Base-by-base conservation (phyloP, 768 basidiomycete species). In the Macrolepiota fuliginosa region DNA sequence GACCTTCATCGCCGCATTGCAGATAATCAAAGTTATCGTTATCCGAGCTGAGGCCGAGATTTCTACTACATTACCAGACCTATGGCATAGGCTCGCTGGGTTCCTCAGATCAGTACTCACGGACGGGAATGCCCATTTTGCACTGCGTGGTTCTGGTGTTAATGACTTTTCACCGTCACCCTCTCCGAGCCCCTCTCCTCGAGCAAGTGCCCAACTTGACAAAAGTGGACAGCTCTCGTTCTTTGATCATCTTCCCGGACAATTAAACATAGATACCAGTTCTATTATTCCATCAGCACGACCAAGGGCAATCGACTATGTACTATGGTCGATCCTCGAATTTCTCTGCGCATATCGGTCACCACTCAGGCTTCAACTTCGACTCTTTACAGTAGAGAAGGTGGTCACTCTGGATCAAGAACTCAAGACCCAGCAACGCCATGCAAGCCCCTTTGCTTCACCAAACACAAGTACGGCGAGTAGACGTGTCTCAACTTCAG, bases 271-370 rank as follows among this genome's bases (percentile, higher is more conserved):
- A 2, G 62, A 65, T 22, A 61, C 61, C 62, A 55, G 58, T 68
- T 46, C 68, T n/a, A 46, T 57, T 3, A 60, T 40, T 3, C 42
- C 61, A 15, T 64, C 71, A 53, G 65, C 67, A 29, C 74, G 72
- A 45, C 89, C 89, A 2, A 79, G 88, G 29, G 74, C 88, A 25
- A 74, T 90, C 4, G 91, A 92, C 69, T 92, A 90, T 65, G 73
- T 83, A 9, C 75, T 88, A 1, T 91, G 90, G 90, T 91, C 90
- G 2, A 70, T 86, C 29, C 72, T 91, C 27, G 88, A 91, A 66
- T 78, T 89, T 57, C 70, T 89, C 17, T 88, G 84, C 64, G 78
- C 84, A 1, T 83, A 81, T 66, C 80, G 87, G 17, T 85, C 75
- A 40, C 89, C 90, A 0, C 77, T 92, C 29, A 74, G 82, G 56